Percentiles rank a stretch among this genome's conserved stretches.
Conservation (phyloP, 164 flowering plant genomes). For the Vitis rupestris region DNA sequence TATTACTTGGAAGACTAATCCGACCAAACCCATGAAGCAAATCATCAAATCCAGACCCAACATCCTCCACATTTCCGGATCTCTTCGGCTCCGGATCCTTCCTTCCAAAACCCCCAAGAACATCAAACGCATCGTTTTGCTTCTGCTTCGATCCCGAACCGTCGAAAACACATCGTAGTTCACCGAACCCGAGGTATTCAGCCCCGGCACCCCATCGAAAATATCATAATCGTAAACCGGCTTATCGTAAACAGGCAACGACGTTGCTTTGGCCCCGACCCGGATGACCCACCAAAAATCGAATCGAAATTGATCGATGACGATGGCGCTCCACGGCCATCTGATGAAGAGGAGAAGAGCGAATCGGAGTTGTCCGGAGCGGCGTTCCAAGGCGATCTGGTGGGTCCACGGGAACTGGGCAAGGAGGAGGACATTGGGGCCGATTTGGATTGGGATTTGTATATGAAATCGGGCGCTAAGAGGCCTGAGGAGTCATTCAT, state of each 20-base stretch:
- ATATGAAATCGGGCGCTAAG: conserved; percentile 13
- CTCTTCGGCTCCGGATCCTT: conserved; percentile 23
- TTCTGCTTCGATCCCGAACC: background rate
- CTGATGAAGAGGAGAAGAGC: conserved; percentile 8
- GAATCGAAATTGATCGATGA: conserved; percentile 14
- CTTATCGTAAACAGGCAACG: conserved; percentile 24
- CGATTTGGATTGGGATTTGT: conserved; percentile 18
- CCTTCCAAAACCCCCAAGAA: conserved; percentile 33
- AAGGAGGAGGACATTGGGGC: conserved; percentile 16
- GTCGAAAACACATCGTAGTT: conserved; percentile 20
- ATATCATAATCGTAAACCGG: conserved; percentile 30
- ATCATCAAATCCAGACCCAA: conserved; percentile 47
- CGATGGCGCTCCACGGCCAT: conserved; percentile 3
- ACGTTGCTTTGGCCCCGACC: background rate
- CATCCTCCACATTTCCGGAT: conserved; percentile 20
- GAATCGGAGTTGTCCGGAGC: conserved; percentile 10
- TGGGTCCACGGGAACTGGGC: conserved; percentile 10
- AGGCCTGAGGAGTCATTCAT: conserved; percentile 18
- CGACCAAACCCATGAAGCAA: conserved; percentile 54
- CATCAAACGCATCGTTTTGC: conserved; percentile 18
- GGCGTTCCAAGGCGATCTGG: background rate
- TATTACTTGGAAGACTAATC: conserved; percentile 28
- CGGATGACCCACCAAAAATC: conserved; percentile 5
- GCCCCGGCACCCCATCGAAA: conserved; percentile 23
- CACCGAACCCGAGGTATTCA: conserved; percentile 10